Evolutionary conservation across 176 grass and related monocot genomes (phyloP).

Genomic region (Paspalum notatum): DNA sequence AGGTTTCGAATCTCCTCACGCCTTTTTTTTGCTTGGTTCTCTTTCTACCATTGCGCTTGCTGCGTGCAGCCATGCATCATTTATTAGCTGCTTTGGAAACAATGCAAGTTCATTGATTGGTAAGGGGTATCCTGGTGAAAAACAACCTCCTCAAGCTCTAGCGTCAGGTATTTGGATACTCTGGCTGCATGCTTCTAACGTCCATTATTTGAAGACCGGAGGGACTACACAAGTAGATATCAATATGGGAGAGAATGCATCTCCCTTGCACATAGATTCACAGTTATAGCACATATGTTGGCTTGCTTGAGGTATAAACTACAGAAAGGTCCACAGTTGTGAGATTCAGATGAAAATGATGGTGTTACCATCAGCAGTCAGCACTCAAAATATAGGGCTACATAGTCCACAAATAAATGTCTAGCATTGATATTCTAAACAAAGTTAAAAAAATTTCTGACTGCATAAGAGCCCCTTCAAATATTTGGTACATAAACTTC

Average conservation of each 20-base stretch:
- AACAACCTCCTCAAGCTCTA: too few species aligned
- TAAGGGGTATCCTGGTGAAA: too few species aligned
- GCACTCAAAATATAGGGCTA: constrained; percentile 9
- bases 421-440: neutral
- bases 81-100: too few species aligned
- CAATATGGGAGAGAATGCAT: neutral
- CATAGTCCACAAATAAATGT: neutral
- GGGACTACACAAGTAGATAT: constrained; percentile 32
- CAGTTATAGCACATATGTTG: neutral
- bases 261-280: constrained; percentile 18
- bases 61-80: too few species aligned
- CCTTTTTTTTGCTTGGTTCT: too few species aligned
- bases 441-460: neutral
- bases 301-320: neutral
- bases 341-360: too few species aligned
- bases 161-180: too few species aligned
- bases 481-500: constrained; percentile 5
- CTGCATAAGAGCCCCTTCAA: neutral
- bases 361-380: neutral
- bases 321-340: neutral
- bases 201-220: too few species aligned
- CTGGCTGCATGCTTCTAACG: too few species aligned
- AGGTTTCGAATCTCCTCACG: too few species aligned
- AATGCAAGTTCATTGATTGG: too few species aligned
- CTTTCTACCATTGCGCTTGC: too few species aligned